Evolutionary conservation across 371 early-diverging fungal genomes (phyloP).

Genomic region (Smittium mucronatum): DNA sequence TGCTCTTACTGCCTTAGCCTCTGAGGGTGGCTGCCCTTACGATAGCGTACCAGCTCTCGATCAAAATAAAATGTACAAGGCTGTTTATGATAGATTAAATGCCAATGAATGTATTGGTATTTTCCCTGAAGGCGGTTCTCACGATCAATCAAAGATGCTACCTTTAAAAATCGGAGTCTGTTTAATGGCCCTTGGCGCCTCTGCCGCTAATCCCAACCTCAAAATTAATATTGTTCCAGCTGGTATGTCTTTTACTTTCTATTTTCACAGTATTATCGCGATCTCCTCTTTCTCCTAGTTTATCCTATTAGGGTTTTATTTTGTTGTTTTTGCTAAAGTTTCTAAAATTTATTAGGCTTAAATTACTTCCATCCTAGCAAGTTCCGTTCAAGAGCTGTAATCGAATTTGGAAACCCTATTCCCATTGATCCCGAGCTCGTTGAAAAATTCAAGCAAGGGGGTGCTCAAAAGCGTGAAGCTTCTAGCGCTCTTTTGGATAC

Average conservation of each 20-base stretch:
- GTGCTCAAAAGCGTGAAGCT: conserved; percentile 65
- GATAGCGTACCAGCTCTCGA: conserved; percentile 77
- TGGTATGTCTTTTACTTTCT: background rate
- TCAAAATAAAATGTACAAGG: conserved; percentile 67
- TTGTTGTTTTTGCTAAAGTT: background rate
- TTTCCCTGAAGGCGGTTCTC: conserved; percentile 96
- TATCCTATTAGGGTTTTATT: background rate
- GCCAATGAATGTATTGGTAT: conserved; percentile 79
- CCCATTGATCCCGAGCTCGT: conserved; percentile 58
- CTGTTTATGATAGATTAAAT: conserved; percentile 62
- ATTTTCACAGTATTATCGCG: background rate
- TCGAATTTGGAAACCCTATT: conserved; percentile 88
- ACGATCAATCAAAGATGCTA: conserved; percentile 87
- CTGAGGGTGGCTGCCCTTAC: conserved; percentile 46
- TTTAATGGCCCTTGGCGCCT: conserved; percentile 90
- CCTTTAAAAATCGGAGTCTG: conserved; percentile 88
- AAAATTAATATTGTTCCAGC: conserved; percentile 89
- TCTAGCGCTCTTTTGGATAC: conserved; percentile 57
- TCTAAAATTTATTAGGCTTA: conserved; percentile 36
- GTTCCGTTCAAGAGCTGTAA: conserved; percentile 90
- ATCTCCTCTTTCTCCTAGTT: background rate
- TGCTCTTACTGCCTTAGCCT: conserved; percentile 44
- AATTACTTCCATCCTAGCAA: conserved; percentile 93
- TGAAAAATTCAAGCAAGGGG: conserved; percentile 67
- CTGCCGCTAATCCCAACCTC: conserved; percentile 70